Evolutionary conservation across 768 basidiomycete species (phyloP), one percentile per base, ranked within the genome.

Genomic region (Lactarius akahatsu): DNA sequence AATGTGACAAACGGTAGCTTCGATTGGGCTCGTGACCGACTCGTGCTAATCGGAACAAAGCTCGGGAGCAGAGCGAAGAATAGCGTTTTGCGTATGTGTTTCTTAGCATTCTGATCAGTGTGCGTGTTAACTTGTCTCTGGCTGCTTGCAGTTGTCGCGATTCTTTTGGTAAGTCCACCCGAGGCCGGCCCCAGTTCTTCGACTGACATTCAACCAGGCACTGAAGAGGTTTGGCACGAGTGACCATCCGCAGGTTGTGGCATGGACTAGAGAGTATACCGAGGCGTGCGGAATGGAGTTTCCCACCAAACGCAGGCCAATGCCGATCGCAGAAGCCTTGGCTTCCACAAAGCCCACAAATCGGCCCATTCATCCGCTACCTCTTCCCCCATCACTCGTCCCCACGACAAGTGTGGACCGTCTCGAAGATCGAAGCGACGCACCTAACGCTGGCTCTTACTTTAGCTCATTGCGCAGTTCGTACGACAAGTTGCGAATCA

Each of bases 231-330:
- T 89, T 72, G 82, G 81, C 64, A 80, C 83, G 65, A 77, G 82
- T 32, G 84, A 88, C 65, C 85, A 85, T 66, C 77, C 80, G 30
- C 79, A 79, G 63, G 72, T 90, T 67, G 79, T 81, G n/a, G 77
- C 75, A 43, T 89, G 86, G 88, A 83, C 80, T 59, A 76, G 78
- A 43, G 84, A 87, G 52, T 89, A 88, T 62, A 86, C 88, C 72
- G 86, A 86, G 65, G 74, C 83, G 23, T 89, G 85, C 83, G 90
- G 90, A 26, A 83, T 86, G 62, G 80, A 81, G 64, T 80, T 86
- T 32, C 77, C 78, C 18, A 61, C 57, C 4, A 67, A 59, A n/a
- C 34, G 7, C 45, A 58, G 43, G 16, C 61, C 34, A 23, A 59
- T 61, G 55, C 62, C 62, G 40, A 7, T 64, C 26, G 50, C 63